phyloP scores from a whole-genome alignment of 2,329 filamentous ascomycete genomes.

The Pleomassaria siparia region DNA sequence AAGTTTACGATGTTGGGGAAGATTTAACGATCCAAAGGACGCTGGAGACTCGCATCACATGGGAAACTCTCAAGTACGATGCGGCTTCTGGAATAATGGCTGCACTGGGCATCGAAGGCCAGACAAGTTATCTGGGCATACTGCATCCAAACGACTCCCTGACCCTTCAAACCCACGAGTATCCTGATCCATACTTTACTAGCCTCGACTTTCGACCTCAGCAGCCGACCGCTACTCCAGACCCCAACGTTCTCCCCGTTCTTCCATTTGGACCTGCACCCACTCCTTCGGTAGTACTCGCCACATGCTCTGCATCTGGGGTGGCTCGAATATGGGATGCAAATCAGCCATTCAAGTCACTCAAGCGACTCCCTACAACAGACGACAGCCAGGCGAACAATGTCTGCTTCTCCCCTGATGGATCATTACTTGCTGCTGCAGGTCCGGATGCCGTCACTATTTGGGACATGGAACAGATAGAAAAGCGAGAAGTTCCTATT shows the following conservation, averaged over 20 bases:
- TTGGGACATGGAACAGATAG: slow-evolving; percentile 44
- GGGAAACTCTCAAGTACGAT: slow-evolving; percentile 45
- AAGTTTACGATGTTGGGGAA: slow-evolving; percentile 40
- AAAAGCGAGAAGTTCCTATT: slow-evolving; percentile 36
- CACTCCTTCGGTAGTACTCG: slow-evolving; percentile 36
- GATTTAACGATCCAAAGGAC: slow-evolving; percentile 31
- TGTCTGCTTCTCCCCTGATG: slow-evolving; percentile 49
- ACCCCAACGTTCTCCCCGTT: slow-evolving; percentile 4
- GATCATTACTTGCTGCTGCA: slow-evolving; percentile 46
- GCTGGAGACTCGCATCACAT: slow-evolving; percentile 33
- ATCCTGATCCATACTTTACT: slow-evolving; percentile 40
- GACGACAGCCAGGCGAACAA: slow-evolving; percentile 42
- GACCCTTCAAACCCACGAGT: slow-evolving; percentile 34
- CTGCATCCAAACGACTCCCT: slow-evolving; percentile 36
- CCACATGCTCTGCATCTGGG: slow-evolving; percentile 46
- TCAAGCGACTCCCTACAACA: slow-evolving; percentile 31
- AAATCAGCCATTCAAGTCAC: slow-evolving; percentile 35
- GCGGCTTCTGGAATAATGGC: slow-evolving; percentile 44
- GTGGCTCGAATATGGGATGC: slow-evolving; percentile 45
- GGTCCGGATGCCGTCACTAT: slow-evolving; percentile 48
- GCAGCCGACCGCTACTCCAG: slow-evolving; percentile 5
- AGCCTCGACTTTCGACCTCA: slow-evolving; percentile 46
- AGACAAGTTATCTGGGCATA: slow-evolving; percentile 36
- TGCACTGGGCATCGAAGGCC: slow-evolving; percentile 30
- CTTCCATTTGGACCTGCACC: slow-evolving; percentile 18